A percentile compares a stretch with the other conserved stretches of the same genome.
These are phyloP conservation scores for Bothia castanella DNA, from an alignment of 1,284 basidiomycete genomes.

Conservation along the genomic window DNA sequence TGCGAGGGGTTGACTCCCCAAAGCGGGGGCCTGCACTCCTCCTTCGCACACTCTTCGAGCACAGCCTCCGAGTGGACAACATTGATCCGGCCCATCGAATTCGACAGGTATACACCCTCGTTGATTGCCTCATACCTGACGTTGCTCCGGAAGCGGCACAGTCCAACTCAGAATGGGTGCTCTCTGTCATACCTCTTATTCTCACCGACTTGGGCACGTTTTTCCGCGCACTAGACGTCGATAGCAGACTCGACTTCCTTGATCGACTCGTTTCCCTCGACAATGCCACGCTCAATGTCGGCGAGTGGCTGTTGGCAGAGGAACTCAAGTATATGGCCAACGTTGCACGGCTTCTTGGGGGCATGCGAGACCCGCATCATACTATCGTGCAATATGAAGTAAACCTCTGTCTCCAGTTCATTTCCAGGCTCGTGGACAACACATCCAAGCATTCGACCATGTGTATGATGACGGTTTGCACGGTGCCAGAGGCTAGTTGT, in stretches of 20 bases:
- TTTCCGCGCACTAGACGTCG: constrained; percentile 52
- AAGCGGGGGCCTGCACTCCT: constrained; percentile 44
- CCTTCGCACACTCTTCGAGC: constrained; percentile 52
- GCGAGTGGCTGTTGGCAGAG: constrained; percentile 65
- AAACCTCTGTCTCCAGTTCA: constrained; percentile 24
- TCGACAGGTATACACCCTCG: constrained; percentile 50
- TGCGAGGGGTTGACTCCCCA: constrained; percentile 36
- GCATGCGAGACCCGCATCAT: constrained; percentile 30
- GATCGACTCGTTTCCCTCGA: constrained; percentile 56
- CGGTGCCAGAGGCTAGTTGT: constrained; percentile 16
- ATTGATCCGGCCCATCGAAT: constrained; percentile 55
- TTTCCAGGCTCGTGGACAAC: constrained; percentile 18
- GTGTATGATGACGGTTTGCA: constrained; percentile 22
- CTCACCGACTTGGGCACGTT: constrained; percentile 54
- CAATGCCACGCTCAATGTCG: constrained; percentile 52
- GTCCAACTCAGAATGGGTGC: constrained; percentile 44
- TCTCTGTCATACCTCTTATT: constrained; percentile 52
- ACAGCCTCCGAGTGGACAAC: constrained; percentile 37
- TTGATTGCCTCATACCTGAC: constrained; percentile 55
- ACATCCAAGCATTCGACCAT: constrained; percentile 19
- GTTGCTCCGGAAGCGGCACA: constrained; percentile 25
- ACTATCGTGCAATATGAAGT: constrained; percentile 32
- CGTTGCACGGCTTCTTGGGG: constrained; percentile 38
- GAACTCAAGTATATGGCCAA: constrained; percentile 49
- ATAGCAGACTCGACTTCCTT: constrained; percentile 53